phyloP scores from a whole-genome alignment of 2,329 filamentous ascomycete species.

The Penicillium italicum region DNA sequence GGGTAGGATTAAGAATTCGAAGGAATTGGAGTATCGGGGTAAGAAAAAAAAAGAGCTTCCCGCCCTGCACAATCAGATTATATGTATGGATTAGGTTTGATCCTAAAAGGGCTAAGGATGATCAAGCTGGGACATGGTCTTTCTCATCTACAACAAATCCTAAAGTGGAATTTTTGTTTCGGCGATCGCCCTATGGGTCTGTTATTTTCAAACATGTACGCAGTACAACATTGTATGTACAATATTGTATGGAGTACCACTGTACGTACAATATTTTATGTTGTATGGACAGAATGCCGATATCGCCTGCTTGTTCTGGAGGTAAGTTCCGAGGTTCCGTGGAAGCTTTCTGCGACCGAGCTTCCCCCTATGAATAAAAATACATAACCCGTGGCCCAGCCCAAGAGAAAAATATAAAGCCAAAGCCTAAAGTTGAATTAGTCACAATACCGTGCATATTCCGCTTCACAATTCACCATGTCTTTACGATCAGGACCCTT shows the following conservation, averaged over 20 bases:
- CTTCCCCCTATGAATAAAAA: not conserved
- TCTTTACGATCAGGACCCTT: conserved; percentile 20
- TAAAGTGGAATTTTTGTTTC: not conserved
- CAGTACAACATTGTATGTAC: too few relatives aligned
- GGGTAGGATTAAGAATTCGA: not conserved
- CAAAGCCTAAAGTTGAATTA: not conserved
- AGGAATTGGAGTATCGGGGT: not conserved
- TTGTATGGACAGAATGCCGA: not conserved
- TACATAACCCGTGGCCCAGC: not conserved
- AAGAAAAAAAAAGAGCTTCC: not conserved
- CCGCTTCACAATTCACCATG: conserved; percentile 21
- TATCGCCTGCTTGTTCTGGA: not conserved
- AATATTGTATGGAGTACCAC: too few relatives aligned
- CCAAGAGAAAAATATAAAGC: not conserved
- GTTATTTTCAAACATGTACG: not conserved
- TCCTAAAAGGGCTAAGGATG: not conserved
- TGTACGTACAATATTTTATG: not conserved
- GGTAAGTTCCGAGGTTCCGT: conserved; percentile 5
- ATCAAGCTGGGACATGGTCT: not conserved
- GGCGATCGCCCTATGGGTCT: not conserved
- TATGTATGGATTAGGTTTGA: conserved; percentile 1
- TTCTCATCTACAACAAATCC: too few relatives aligned
- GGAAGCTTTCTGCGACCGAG: not conserved
- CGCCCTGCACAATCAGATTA: not conserved
- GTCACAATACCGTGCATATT: not conserved